These are phyloP conservation scores for Capsicum rhomboideum DNA, from an alignment of 257 asterid species.

Conservation along the genomic window DNA sequence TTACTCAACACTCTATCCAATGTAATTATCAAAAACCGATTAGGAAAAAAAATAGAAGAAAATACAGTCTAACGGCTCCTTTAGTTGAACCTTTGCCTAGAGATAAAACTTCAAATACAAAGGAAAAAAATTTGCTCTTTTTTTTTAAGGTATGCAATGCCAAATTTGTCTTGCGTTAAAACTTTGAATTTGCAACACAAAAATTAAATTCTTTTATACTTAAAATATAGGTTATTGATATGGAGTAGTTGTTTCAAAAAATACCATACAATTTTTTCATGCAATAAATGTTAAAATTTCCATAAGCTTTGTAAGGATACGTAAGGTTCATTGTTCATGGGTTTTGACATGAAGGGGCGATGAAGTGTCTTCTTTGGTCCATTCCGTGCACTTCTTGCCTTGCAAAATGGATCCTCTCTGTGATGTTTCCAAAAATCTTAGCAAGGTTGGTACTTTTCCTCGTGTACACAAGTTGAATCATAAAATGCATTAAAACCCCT, in stretches of 20 bases:
- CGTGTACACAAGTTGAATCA: background rate
- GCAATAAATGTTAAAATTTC: background rate
- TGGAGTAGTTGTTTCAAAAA: background rate
- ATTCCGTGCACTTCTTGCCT: slow-evolving; percentile 3
- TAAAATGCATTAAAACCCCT: background rate
- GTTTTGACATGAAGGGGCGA: background rate
- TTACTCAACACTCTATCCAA: background rate
- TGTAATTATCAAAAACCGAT: background rate
- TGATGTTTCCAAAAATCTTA: background rate
- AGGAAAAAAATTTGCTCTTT: background rate
- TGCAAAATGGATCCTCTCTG: background rate
- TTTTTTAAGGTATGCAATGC: background rate
- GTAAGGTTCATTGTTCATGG: background rate
- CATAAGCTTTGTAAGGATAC: background rate
- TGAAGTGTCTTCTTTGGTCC: slow-evolving; percentile 8
- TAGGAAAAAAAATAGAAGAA: background rate
- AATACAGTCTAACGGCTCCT: background rate
- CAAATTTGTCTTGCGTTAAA: background rate
- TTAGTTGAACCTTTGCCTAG: background rate
- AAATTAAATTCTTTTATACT: background rate
- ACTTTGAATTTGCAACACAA: background rate
- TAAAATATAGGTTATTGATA: background rate
- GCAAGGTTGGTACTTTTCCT: background rate
- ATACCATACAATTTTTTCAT: background rate
- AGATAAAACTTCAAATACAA: background rate